Percentiles rank a stretch among this genome's conserved stretches.
Conservation (phyloP, 495 filamentous ascomycete genomes). For the Penicillium dipodomyicola region DNA sequence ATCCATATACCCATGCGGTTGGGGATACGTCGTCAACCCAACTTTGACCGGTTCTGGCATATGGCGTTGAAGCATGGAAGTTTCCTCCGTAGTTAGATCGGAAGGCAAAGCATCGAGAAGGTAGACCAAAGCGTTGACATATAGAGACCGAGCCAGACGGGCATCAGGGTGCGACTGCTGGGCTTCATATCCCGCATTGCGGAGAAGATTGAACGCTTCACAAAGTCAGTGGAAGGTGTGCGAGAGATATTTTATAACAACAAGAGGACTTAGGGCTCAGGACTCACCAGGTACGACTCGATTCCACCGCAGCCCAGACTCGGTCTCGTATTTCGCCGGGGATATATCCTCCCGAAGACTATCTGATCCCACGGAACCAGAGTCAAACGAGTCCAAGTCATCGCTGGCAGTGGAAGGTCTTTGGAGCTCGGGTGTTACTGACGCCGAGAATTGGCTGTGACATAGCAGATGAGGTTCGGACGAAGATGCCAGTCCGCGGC, state of each 20-base stretch:
- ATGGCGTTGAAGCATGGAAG: slow-evolving; percentile 27
- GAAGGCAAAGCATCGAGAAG: slow-evolving; percentile 63
- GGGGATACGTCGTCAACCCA: slow-evolving; percentile 12
- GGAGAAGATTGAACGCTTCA: slow-evolving; percentile 41
- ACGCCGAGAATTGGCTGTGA: neutral
- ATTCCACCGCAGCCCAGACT: slow-evolving; percentile 44
- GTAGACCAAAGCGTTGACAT: slow-evolving; percentile 64
- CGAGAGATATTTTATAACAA: neutral
- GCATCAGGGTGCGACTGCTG: slow-evolving; percentile 37
- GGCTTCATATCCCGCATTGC: slow-evolving; percentile 40
- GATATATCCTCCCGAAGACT: slow-evolving; percentile 15
- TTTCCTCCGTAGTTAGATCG: slow-evolving; percentile 49
- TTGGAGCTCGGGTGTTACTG: slow-evolving; percentile 3
- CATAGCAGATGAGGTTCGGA: slow-evolving; percentile 21
- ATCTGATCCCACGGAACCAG: slow-evolving; percentile 16
- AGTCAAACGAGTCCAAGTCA: slow-evolving; percentile 19
- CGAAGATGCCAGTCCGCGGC: slow-evolving; percentile 17
- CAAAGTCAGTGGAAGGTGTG: slow-evolving; percentile 3
- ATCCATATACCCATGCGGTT: slow-evolving; percentile 33
- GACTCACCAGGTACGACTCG: slow-evolving; percentile 40
- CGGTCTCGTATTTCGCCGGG: slow-evolving; percentile 32
- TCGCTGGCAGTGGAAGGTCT: slow-evolving; percentile 23
- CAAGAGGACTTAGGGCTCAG: slow-evolving; percentile 8
- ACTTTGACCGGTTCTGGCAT: slow-evolving; percentile 31
- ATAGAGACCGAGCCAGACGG: slow-evolving; percentile 60